Conservation (phyloP, 345 rosid species). For the Pistacia integerrima region DNA sequence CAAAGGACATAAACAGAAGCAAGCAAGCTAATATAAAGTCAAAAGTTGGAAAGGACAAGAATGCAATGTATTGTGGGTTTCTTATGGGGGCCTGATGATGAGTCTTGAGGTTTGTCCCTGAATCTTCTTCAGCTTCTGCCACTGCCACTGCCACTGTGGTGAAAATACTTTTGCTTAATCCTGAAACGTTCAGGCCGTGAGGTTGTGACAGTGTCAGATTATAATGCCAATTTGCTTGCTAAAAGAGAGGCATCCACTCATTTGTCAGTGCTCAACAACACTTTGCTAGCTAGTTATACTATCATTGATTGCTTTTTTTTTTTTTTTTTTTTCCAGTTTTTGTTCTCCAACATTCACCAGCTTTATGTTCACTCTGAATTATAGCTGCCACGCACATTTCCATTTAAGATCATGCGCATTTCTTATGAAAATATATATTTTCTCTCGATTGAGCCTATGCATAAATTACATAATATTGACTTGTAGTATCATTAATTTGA, state of each 20-base stretch:
- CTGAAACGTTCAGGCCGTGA: slow-evolving; percentile 7
- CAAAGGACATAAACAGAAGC: neutral
- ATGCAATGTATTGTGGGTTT: neutral
- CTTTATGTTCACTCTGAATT: neutral
- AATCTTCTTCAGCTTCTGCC: slow-evolving; percentile 9
- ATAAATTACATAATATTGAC: no score
- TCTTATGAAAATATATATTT: no score
- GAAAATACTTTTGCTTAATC: neutral
- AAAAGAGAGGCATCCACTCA: neutral
- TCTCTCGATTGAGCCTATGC: no score
- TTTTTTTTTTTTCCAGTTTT: neutral
- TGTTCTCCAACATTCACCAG: neutral
- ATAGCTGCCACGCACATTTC: no score
- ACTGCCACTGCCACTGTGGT: neutral
- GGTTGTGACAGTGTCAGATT: slow-evolving; percentile 23
- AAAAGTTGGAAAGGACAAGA: slow-evolving; percentile 1
- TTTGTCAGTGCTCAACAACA: no score
- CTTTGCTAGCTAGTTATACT: no score
- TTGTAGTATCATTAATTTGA: no score
- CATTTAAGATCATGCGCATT: no score
- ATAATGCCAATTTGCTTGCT: slow-evolving; percentile 2
- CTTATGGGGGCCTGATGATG: slow-evolving; percentile 6
- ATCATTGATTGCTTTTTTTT: neutral
- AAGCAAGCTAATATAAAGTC: neutral
- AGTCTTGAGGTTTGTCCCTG: neutral